phyloP scores from a whole-genome alignment of 306 rosid genomes.

The Prunus campanulata region DNA sequence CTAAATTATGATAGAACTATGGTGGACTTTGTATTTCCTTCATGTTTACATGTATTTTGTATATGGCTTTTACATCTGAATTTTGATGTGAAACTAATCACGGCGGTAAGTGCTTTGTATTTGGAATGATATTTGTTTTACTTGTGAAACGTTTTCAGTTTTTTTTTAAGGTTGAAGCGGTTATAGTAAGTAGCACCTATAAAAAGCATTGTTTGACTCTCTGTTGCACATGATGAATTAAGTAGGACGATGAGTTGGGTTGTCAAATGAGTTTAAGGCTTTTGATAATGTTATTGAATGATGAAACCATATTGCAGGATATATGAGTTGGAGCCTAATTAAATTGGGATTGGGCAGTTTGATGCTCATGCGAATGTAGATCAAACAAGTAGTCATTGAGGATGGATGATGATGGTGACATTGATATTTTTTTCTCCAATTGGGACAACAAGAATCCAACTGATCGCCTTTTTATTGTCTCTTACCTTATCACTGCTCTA shows the following conservation, averaged over 20 bases:
- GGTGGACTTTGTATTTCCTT: too few species aligned
- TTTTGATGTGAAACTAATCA: not conserved
- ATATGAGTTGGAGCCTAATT: conserved; percentile 1
- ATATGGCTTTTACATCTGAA: too few species aligned
- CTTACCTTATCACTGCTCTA: conserved; percentile 67
- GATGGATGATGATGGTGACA: conserved; percentile 76
- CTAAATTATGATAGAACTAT: too few species aligned
- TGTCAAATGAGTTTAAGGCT: not conserved
- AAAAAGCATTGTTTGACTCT: not conserved
- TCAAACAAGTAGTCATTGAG: conserved; percentile 21
- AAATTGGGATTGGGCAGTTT: conserved; percentile 19
- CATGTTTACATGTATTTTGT: too few species aligned
- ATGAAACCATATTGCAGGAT: not conserved
- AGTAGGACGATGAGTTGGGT: not conserved
- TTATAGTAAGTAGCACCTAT: conserved; percentile 21
- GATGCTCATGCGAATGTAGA: conserved; percentile 4
- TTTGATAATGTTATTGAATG: not conserved
- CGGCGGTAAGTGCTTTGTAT: not conserved
- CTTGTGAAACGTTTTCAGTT: not conserved
- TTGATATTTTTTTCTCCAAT: conserved; percentile 56
- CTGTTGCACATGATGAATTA: conserved; percentile 5
- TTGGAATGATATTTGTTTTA: conserved; percentile 11
- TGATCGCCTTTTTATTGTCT: conserved; percentile 61
- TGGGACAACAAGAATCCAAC: conserved; percentile 83
- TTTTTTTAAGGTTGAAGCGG: conserved; percentile 15